Base-by-base conservation (phyloP, 768 basidiomycete species). In the Hygrophoropsis aurantiaca region DNA sequence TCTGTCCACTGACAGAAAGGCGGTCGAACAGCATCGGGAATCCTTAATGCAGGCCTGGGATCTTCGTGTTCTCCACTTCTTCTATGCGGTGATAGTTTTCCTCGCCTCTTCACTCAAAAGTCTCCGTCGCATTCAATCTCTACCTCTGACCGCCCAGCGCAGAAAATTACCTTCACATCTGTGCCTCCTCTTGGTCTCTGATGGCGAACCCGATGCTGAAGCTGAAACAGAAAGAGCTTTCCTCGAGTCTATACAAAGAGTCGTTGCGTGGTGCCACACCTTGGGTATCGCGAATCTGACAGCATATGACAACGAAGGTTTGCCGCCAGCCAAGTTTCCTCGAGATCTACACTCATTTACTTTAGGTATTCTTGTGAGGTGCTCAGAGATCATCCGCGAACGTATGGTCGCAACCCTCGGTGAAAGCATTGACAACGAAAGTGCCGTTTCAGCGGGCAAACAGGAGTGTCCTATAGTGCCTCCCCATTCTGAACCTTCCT, bases 381-480 rank as follows among this genome's bases (percentile, higher is more conserved):
- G 69, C 47, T 67, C 70, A 8, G 67, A 73, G 45, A 60, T 62
- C 24, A 75, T 81, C 30, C 69, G 66, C 32, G 68, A 69, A 52
- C 67, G 66, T 40, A 56, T 78, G 41, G 59, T n/a, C n/a, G n/a
- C 67, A 44, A 38, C 51, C 7, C 38, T 49, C 46, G 48, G 54
- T 42, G 64, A 61, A 45, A 53, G 44, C 25, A 42, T 26, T 40
- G 56, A 30, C 25, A 53, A 52, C 46, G 66, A 74, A 23, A 69
- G 67, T 16, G 69, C 71, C 44, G 78, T 76, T 46, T 78, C 80
- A 16, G 85, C 86, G 46, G 63, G 77, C 3, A 78, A 82, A 57
- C n/a, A n/a, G n/a, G n/a, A n/a, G n/a, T 89, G 82, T 61, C 89
- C 88, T 33, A 69, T 80, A 36, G 90, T 87, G 0, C 89, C 88